Evolutionary conservation across 805 yeast species (phyloP).

Genomic region (Lipomyces chichibuensis): DNA sequence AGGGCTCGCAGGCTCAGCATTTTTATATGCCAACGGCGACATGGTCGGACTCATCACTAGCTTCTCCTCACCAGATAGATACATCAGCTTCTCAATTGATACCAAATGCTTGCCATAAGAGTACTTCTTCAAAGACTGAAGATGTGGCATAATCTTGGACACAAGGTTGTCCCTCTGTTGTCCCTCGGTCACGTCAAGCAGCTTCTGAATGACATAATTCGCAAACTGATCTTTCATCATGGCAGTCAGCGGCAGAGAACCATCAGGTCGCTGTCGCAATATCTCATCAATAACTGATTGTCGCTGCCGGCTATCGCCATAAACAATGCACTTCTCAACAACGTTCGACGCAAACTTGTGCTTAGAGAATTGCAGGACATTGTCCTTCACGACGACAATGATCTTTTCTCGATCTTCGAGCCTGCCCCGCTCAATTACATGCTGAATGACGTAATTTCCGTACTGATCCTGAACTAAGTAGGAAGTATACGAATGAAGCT

Average conservation of each 20-base stretch:
- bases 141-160: constrained; percentile 73
- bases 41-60: neutral
- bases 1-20: constrained; percentile 3
- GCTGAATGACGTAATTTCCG: constrained; percentile 97
- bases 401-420: constrained; percentile 61
- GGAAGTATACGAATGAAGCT: constrained; percentile 70
- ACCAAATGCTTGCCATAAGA: constrained; percentile 71
- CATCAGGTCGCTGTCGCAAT: constrained; percentile 45
- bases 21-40: constrained; percentile 10
- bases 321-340: constrained; percentile 87
- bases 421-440: constrained; percentile 81
- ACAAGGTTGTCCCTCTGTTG: constrained; percentile 71
- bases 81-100: constrained; percentile 35
- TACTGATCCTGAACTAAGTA: constrained; percentile 91
- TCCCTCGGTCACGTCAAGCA: constrained; percentile 79
- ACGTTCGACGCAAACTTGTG: constrained; percentile 98
- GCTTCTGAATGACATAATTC: constrained; percentile 92
- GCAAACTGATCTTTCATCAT: constrained; percentile 99
- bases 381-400: constrained; percentile 66
- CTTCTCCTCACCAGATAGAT: constrained; percentile 23
- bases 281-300: constrained; percentile 66
- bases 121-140: constrained; percentile 70
- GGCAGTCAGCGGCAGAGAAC: constrained; percentile 54
- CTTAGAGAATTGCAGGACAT: constrained; percentile 80
- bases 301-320: constrained; percentile 68